Evolutionary conservation across 257 asterid genomes (phyloP), one percentile per base, ranked within the genome.

Genomic region (Capsicum baccatum): DNA sequence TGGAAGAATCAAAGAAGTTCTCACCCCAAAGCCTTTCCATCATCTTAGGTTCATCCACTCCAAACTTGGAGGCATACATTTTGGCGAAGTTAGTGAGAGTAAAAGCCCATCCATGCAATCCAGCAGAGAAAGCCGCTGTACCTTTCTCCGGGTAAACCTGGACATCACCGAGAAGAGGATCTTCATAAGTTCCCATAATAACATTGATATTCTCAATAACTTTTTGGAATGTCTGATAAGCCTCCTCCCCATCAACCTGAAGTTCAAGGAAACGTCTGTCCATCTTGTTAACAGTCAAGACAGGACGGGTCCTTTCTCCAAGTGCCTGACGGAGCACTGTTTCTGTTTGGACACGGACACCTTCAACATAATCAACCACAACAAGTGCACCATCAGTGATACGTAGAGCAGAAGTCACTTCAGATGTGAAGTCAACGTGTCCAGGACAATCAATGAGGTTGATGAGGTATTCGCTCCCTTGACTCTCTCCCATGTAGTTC

Each of bases 1-100:
- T 83, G 57, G 87, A 88, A 39, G 89, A 89, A 84, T 86, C 91
- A 17, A 86, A 88, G 70, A 82, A 88, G 17, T 86, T 88, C 76
- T 88, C 91, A 6, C 91, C 91, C 91, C 91, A 86, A 35, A 89
- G 91, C 66, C 91, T 89, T 67, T 89, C 91, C 91, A 89, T 89
- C 89, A 86, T 87, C 66, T 88, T 88, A 14, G 81, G 33, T 85
- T 88, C 91, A 2, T 88, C 89, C 33, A 86, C 89, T 44, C 91
- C 91, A 56, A 86, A 88, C 79, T 86, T 86, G 35, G 91, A 88
- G 5, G 91, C 91, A 79, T 88, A 88, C 91, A 88, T 86, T 64
- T 86, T 86, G 39, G 91, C 91, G n/a, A 88, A 88, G 73, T 86
- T 88, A 56, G 57, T 86, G 26, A 88, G 81, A 70, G 89, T 88